Evolutionary conservation across 2,329 filamentous ascomycete species (phyloP).

Genomic region (Magnaporthales sp.): DNA sequence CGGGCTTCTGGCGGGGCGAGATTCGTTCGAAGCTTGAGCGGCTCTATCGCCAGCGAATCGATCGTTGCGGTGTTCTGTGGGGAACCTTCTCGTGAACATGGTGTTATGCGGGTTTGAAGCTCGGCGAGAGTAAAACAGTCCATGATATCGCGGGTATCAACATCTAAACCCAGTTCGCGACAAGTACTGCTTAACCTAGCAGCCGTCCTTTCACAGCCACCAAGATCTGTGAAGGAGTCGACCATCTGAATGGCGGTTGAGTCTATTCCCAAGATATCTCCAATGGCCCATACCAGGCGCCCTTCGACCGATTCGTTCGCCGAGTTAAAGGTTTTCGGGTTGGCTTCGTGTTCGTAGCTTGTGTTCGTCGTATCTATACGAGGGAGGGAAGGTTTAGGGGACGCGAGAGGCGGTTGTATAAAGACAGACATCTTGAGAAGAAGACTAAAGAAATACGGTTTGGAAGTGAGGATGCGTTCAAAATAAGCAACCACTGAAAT

Average conservation of each 20-base stretch:
- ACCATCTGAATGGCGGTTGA: constrained; percentile 22
- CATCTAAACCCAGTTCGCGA: constrained; percentile 24
- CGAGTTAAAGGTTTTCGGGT: neutral
- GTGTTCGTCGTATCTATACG: constrained; percentile 4
- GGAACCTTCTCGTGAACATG: constrained; percentile 15
- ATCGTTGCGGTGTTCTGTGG: constrained; percentile 4
- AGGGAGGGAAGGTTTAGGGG: neutral
- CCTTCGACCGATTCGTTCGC: neutral
- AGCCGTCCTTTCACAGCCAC: constrained; percentile 29
- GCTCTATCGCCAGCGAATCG: constrained; percentile 16
- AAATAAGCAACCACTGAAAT: neutral
- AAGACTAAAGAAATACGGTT: neutral
- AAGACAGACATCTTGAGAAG: constrained; percentile 1
- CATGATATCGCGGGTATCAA: constrained; percentile 30
- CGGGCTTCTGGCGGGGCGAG: constrained; percentile 12
- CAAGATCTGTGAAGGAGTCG: constrained; percentile 35
- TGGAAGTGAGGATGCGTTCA: neutral
- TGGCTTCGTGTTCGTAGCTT: neutral
- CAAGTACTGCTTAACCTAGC: constrained; percentile 23
- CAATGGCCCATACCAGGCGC: constrained; percentile 14
- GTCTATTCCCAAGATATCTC: constrained; percentile 26
- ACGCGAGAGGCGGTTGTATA: neutral
- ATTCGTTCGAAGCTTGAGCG: constrained; percentile 15
- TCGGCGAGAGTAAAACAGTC: constrained; percentile 34
- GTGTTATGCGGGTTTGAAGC: constrained; percentile 30